phyloP scores from a whole-genome alignment of 2,329 filamentous ascomycete species.

The Hypoxylon sp. region DNA sequence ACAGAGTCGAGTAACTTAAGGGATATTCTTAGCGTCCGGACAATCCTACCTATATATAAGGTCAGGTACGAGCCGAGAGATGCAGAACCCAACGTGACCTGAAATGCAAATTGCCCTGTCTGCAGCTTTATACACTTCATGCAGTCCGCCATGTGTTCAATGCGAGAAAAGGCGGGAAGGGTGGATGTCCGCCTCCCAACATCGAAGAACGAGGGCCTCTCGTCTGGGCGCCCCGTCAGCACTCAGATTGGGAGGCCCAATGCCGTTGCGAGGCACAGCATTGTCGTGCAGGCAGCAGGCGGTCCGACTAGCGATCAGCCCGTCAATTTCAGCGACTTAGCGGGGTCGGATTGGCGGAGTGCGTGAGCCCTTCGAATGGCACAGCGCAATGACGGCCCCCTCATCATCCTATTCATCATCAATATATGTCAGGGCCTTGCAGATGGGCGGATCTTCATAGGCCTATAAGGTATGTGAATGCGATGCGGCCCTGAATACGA shows the following conservation, averaged over 20 bases:
- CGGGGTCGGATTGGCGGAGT: conserved; percentile 15
- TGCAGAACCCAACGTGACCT: conserved; percentile 12
- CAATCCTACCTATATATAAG: conserved; percentile 21
- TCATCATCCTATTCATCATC: neutral
- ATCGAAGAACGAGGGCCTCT: neutral
- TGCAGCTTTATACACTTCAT: conserved; percentile 30
- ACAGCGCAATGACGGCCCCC: conserved; percentile 12
- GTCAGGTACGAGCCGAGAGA: neutral
- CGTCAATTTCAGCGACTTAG: conserved; percentile 19
- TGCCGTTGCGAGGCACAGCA: conserved; percentile 23
- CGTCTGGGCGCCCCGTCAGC: neutral
- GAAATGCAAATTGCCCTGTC: conserved; percentile 8
- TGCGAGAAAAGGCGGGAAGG: conserved; percentile 3
- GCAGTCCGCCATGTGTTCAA: conserved; percentile 17
- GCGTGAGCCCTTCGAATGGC: conserved; percentile 9
- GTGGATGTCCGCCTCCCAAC: conserved; percentile 5
- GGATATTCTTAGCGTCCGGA: conserved; percentile 7
- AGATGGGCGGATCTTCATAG: neutral
- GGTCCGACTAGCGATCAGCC: conserved; percentile 22
- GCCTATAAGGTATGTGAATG: conserved; percentile 6
- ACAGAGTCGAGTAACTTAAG: neutral
- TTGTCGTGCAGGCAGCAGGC: conserved; percentile 35
- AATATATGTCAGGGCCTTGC: conserved; percentile 6
- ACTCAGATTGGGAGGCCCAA: conserved; percentile 12
- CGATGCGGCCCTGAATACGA: neutral